A percentile compares a stretch with the other conserved stretches of the same genome.
phyloP scores from a whole-genome alignment of 495 filamentous ascomycete genomes.

The Tuber brumale region DNA sequence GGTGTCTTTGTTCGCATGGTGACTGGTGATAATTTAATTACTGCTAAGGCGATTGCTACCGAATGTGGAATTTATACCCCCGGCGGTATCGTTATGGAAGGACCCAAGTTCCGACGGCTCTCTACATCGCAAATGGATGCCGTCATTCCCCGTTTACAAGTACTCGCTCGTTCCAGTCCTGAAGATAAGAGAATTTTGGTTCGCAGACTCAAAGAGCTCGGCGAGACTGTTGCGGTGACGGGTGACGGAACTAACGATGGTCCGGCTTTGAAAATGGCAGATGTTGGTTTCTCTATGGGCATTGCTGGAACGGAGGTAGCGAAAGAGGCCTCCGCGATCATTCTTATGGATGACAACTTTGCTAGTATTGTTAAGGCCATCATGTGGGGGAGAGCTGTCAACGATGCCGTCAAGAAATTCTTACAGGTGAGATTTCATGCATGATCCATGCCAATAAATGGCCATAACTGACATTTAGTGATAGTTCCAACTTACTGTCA shows the following conservation, averaged over 20 bases:
- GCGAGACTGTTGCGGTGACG: slow-evolving; percentile 88
- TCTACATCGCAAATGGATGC: slow-evolving; percentile 59
- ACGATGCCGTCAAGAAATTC: slow-evolving; percentile 87
- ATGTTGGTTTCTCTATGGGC: slow-evolving; percentile 91
- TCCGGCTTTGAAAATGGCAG: slow-evolving; percentile 75
- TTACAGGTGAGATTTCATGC: slow-evolving; percentile 53
- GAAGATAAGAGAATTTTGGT: slow-evolving; percentile 81
- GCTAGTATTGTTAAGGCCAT: slow-evolving; percentile 81
- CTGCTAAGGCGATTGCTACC: slow-evolving; percentile 75
- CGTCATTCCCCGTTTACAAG: slow-evolving; percentile 67
- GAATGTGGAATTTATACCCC: slow-evolving; percentile 75
- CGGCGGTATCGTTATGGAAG: slow-evolving; percentile 76
- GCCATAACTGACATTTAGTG: slow-evolving; percentile 16
- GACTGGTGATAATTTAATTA: slow-evolving; percentile 78
- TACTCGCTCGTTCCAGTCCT: slow-evolving; percentile 77
- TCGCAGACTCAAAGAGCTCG: slow-evolving; percentile 68
- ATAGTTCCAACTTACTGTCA: slow-evolving; percentile 89
- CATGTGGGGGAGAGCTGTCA: slow-evolving; percentile 81
- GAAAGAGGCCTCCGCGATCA: slow-evolving; percentile 89
- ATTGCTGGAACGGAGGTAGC: slow-evolving; percentile 85
- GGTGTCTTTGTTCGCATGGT: slow-evolving; percentile 88
- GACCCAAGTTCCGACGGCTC: slow-evolving; percentile 70
- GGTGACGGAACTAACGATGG: slow-evolving; percentile 92
- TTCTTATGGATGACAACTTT: slow-evolving; percentile 92
- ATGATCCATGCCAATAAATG: neutral